Evolutionary conservation across 148 eudicot genomes (phyloP), one percentile per base, ranked within the genome.

Genomic region (Nepenthes gracilis): DNA sequence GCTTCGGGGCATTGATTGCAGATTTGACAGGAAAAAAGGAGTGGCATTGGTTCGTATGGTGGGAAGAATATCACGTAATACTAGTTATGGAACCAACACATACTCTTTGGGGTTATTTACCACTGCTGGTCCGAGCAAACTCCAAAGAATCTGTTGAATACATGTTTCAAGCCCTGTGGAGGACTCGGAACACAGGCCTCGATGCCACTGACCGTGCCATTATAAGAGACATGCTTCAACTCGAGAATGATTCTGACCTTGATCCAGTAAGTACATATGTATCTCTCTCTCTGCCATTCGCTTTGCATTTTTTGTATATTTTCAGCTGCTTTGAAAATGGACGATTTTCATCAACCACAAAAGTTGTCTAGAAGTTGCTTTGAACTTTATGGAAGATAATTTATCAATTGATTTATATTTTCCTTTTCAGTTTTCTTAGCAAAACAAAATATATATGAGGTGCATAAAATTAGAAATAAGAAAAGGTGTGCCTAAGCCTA

Each of bases 91-190:
- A 49, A 49, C 15, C 53, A n/a, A 49, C 12, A n/a, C 13, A 49
- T 49, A n/a, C 53, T 2, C 15, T 49, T 6, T 49, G 53, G 53
- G 12, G 53, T 5, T 12, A 49, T 49, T 49, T 49, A 11, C 53
- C 53, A 49, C 53, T 49, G 12, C 15, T 49, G 53, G 53, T 49
- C 53, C 53, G 53, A 49, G 53, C 53, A 49, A 49, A 49, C 53
- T 49, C 53, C 15, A 49, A 49, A 49, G 53, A 49, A 10, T 49
- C 53, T 10, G 53, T 49, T 49, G 53, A 49, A 49, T 49, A 49
- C 53, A 49, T 49, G 2, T 49, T 49, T 2, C 53, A 49, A 49
- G 53, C 13, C 4, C 53, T 49, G 3, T 49, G 53, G 53, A 49
- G 13, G 53, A 49, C 53, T 49, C 15, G n/a, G 15, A 49, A 49